phyloP scores from a whole-genome alignment of 257 asterid genomes.

The Capsicum baccatum region DNA sequence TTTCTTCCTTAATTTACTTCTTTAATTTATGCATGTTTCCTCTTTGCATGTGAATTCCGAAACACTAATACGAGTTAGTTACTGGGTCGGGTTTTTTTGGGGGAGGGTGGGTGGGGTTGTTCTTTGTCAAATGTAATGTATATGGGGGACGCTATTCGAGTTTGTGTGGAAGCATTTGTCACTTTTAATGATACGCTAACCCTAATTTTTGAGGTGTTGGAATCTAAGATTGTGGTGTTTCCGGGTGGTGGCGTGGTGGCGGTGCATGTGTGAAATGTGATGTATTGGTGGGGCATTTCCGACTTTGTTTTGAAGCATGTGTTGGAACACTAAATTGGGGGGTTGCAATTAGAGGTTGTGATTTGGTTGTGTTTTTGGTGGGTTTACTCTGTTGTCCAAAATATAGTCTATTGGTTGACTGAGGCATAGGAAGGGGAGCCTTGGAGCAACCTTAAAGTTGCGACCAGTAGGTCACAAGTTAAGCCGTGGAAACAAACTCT shows the following conservation, averaged over 20 bases:
- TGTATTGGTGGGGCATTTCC: not conserved
- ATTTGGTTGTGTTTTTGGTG: conserved; percentile 5
- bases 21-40: not conserved
- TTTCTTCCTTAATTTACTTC: not conserved
- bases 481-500: too few species aligned
- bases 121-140: not conserved
- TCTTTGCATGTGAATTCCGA: conserved; percentile 1
- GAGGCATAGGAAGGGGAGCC: not conserved
- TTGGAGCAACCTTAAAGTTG: too few species aligned
- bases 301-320: not conserved
- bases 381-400: not conserved
- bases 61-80: not conserved
- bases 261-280: not conserved
- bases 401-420: not conserved
- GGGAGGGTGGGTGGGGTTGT: not conserved
- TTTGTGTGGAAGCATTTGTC: not conserved
- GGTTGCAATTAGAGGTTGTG: not conserved
- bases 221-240: not conserved
- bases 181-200: not conserved
- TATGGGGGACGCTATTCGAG: not conserved
- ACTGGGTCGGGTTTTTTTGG: not conserved
- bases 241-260: not conserved
- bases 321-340: not conserved
- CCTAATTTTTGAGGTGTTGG: not conserved
- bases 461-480: too few species aligned